These are phyloP conservation scores for Pichia kluyveri DNA, from an alignment of 805 yeast genomes.

Conservation along the genomic window DNA sequence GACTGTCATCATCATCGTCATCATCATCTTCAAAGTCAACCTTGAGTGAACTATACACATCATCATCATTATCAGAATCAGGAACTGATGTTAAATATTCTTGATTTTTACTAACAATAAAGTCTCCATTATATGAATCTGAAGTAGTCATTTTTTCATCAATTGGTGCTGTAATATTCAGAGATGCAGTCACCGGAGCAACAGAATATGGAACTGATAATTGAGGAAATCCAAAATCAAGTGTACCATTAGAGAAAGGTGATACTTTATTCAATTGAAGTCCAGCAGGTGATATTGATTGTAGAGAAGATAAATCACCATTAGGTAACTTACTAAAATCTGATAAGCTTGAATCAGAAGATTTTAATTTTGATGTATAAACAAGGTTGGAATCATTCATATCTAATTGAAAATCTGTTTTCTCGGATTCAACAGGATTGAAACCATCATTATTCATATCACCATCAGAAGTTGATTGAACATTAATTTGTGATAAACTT, in stretches of 20 bases:
- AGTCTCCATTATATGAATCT: constrained; percentile 1
- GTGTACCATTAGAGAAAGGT: constrained; percentile 23
- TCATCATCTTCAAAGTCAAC: constrained; percentile 25
- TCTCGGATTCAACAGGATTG: background rate
- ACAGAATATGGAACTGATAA: constrained; percentile 59
- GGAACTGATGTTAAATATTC: constrained; percentile 8
- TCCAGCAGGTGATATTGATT: constrained; percentile 22
- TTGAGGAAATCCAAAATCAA: constrained; percentile 27
- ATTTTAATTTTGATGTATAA: constrained; percentile 1
- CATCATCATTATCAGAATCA: constrained; percentile 28
- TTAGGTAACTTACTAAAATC: background rate
- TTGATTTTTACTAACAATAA: constrained; percentile 5
- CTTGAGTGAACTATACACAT: constrained; percentile 31
- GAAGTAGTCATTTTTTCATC: background rate
- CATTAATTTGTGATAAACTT: background rate
- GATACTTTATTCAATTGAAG: constrained; percentile 20
- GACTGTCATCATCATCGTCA: constrained; percentile 29
- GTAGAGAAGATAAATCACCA: constrained; percentile 6
- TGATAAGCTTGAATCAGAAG: background rate
- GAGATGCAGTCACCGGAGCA: constrained; percentile 71
- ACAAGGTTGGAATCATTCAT: constrained; percentile 1
- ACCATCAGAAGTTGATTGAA: background rate
- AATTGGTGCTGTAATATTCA: constrained; percentile 17
- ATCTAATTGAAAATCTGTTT: constrained; percentile 1
- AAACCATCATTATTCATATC: background rate